Evolutionary conservation across 441 rosid species (phyloP).

Genomic region (Aquilaria agallochum): DNA sequence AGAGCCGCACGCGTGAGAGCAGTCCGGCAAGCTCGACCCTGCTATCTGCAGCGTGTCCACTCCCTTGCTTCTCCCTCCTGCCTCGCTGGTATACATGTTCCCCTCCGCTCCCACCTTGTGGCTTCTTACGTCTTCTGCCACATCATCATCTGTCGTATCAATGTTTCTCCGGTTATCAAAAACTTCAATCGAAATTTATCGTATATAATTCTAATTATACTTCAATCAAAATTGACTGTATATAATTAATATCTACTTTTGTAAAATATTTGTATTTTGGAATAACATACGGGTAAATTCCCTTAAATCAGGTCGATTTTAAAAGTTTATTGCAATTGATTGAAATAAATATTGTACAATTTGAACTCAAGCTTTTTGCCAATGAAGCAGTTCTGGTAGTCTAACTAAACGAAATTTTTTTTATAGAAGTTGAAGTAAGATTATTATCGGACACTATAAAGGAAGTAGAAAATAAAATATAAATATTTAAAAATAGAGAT

Average conservation of each 20-base stretch:
- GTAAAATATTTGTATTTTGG: too few species aligned
- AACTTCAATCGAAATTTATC: neutral
- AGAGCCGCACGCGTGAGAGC: slow-evolving; percentile 90
- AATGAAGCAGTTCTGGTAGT: too few species aligned
- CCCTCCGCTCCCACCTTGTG: neutral
- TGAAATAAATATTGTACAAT: too few species aligned
- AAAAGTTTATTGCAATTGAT: too few species aligned
- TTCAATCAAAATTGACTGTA: slow-evolving; percentile 27
- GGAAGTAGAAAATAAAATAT: too few species aligned
- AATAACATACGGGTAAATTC: too few species aligned
- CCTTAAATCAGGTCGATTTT: too few species aligned
- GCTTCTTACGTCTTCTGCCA: slow-evolving; percentile 12
- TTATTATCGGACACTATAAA: too few species aligned
- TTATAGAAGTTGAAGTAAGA: too few species aligned
- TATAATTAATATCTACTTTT: slow-evolving; percentile 10
- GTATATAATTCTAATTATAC: neutral
- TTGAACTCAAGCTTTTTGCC: too few species aligned
- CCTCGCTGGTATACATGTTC: slow-evolving; percentile 27
- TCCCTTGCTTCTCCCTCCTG: slow-evolving; percentile 26
- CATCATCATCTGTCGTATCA: slow-evolving; percentile 20
- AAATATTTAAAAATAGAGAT: too few species aligned
- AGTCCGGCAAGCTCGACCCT: slow-evolving; percentile 87
- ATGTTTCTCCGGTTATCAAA: slow-evolving; percentile 21
- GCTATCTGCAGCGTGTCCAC: slow-evolving; percentile 61
- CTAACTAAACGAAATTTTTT: too few species aligned